Evolutionary conservation across 345 rosid species (phyloP).

Genomic region (Gossypium bickii): DNA sequence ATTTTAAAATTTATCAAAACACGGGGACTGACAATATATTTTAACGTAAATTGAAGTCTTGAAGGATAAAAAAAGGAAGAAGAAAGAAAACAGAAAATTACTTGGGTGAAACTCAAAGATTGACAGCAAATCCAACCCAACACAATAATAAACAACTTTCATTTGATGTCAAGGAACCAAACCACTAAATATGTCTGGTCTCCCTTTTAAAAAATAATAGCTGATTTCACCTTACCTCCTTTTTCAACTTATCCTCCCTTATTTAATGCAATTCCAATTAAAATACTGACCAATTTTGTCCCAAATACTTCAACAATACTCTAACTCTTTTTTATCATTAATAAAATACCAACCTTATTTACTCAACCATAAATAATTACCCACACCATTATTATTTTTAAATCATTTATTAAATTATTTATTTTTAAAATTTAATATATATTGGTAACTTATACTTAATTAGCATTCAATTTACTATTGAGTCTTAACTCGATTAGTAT

Average conservation of each 20-base stretch:
- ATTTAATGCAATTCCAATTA: not conserved
- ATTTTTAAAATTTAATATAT: too few species aligned
- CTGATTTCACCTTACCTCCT: not conserved
- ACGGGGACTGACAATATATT: too few species aligned
- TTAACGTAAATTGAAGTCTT: not conserved
- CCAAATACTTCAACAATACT: slow-evolving; percentile 10
- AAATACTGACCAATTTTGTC: not conserved
- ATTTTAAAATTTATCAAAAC: too few species aligned
- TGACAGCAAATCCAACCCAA: not conserved
- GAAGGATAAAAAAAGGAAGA: not conserved
- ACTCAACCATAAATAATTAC: not conserved
- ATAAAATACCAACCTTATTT: not conserved
- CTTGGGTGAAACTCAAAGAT: slow-evolving; percentile 5
- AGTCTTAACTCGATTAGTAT: too few species aligned
- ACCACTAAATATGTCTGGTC: not conserved
- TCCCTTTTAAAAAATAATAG: not conserved
- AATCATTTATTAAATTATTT: too few species aligned
- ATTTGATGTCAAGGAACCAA: not conserved
- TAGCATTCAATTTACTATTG: too few species aligned
- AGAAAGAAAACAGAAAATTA: not conserved
- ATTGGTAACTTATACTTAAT: too few species aligned
- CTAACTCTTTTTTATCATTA: not conserved
- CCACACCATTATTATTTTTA: not conserved
- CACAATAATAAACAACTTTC: not conserved
- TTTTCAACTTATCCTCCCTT: too few species aligned